Evolutionary conservation across 495 filamentous ascomycete genomes (phyloP).

Genomic region (Geopyxis carbonaria): DNA sequence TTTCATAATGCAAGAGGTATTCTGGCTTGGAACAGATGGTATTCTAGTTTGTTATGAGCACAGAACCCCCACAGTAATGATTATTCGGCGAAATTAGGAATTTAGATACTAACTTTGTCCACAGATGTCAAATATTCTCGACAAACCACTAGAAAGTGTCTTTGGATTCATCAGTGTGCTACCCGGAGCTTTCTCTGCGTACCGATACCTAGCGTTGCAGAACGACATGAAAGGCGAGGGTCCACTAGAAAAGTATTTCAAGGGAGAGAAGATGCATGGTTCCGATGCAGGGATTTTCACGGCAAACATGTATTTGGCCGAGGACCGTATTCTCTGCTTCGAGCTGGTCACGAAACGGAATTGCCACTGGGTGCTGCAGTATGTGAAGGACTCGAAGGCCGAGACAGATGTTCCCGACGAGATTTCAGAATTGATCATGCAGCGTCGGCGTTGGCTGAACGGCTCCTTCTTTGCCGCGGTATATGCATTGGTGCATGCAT

Average conservation of each 20-base stretch:
- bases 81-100: too few species aligned
- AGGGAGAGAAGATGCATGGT: constrained; percentile 95
- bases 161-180: constrained; percentile 97
- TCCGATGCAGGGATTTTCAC: constrained; percentile 90
- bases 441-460: constrained; percentile 94
- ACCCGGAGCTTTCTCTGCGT: constrained; percentile 94
- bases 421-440: constrained; percentile 88
- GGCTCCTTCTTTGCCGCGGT: constrained; percentile 97
- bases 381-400: constrained; percentile 89
- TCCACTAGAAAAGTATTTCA: constrained; percentile 91
- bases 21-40: too few species aligned
- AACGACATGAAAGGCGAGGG: constrained; percentile 90
- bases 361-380: constrained; percentile 90
- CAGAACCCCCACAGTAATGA: too few species aligned
- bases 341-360: constrained; percentile 96
- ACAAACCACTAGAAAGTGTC: constrained; percentile 92
- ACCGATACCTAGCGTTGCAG: constrained; percentile 83
- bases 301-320: constrained; percentile 98
- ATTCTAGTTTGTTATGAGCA: too few species aligned
- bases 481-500: constrained; percentile 86
- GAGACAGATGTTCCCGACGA: constrained; percentile 96
- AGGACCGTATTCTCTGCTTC: constrained; percentile 98
- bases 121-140: constrained; percentile 89
- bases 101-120: background rate
- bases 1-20: too few species aligned